Base-by-base conservation (phyloP, 768 basidiomycete species). In the Tulasnella sp. region DNA sequence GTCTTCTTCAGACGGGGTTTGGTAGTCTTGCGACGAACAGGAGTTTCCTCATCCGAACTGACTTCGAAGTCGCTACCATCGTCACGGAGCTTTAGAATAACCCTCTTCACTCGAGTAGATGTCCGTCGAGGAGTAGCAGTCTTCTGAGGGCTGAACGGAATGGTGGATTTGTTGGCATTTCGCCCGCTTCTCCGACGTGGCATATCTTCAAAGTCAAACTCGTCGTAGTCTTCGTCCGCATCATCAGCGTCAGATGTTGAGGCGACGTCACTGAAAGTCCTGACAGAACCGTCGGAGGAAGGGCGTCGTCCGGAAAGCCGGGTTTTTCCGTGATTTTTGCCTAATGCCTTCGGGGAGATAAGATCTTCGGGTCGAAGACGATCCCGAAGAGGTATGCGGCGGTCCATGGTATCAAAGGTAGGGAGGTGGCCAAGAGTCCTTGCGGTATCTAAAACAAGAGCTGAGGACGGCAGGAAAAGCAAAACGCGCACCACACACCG, bases 401-500 rank as follows among this genome's bases (percentile, higher is more conserved):
- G 61, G 2, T 77, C 78, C 19, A 75, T 73, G 19, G 84, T 84
- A 63, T 86, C 77, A 66, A 88, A 87, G 0, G 67, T 64, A 1
- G 66, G 66, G 19, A 83, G 70, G 6, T 65, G 60, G 17, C 76
- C 77, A 4, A 64, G 66, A 29, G 59, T 65, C 64, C 78, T 74
- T 51, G 61, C 74, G 40, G 64, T 69, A 62, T 74, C 84, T 86
- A 43, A 59, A 25, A 52, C 34, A 7, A 17, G 46, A 11, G 27
- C 6, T 23, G 23, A 19, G n/a, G n/a, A 11, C 32, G 34, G 35
- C 27, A n/a, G 54, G 17, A 21, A 23, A 41, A 34, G 11, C 12
- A 9, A 46, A 11, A 46, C 11, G 11, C 12, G 43, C 37, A 19
- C 42, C 29, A 68, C 78, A 63, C 63, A 84, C 85, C 65, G 63